Evolutionary conservation across 1,139 yeast genomes (phyloP).

Genomic region (Debaryomyces robertsiae): DNA sequence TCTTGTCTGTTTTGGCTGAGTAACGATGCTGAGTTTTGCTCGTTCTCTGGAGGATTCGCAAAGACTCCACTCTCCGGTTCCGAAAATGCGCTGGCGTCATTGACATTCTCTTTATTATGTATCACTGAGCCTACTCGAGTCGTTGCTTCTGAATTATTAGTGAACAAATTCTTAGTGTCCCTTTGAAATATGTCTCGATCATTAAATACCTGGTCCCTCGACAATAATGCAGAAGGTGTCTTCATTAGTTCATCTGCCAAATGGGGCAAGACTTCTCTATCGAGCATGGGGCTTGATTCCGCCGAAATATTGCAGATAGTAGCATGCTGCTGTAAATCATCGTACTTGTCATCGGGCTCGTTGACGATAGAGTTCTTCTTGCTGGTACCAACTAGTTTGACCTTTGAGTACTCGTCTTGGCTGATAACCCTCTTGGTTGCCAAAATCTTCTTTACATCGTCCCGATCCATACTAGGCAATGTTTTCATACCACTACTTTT

Average conservation of each 20-base stretch:
- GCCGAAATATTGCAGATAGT: constrained; percentile 40
- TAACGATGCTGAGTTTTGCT: too few relatives aligned
- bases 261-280: constrained; percentile 28
- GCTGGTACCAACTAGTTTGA: constrained; percentile 35
- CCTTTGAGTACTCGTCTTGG: constrained; percentile 45
- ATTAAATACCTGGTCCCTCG: constrained; percentile 42
- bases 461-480: constrained; percentile 51
- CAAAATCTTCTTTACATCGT: constrained; percentile 46
- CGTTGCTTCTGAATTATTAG: constrained; percentile 9
- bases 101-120: constrained; percentile 15
- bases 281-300: constrained; percentile 27
- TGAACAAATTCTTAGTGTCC: constrained; percentile 12
- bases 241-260: constrained; percentile 38
- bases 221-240: constrained; percentile 35
- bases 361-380: constrained; percentile 36
- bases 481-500: constrained; percentile 45
- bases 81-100: constrained; percentile 25
- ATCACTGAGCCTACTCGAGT: constrained; percentile 21
- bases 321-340: constrained; percentile 42
- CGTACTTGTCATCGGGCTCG: constrained; percentile 30
- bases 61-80: constrained; percentile 42
- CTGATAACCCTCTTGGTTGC: constrained; percentile 43
- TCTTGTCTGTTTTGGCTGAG: too few relatives aligned
- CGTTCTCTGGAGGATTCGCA: constrained; percentile 5
- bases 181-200: constrained; percentile 27